Conservation (phyloP, 192 early-diverging fungal species). For the Allomyces arbusculus region DNA sequence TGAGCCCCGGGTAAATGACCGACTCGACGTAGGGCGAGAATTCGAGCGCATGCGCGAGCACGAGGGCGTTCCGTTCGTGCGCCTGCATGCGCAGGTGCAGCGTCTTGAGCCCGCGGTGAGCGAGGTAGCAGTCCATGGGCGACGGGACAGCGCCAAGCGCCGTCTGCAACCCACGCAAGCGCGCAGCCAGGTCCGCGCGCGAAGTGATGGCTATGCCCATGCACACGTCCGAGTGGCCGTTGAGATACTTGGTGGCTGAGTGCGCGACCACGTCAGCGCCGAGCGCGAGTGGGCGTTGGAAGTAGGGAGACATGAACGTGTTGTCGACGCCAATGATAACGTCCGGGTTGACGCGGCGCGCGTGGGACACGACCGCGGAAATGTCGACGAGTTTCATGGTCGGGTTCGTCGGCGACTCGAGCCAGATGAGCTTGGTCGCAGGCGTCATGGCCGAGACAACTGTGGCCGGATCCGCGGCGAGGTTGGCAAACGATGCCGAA, state of each 20-base stretch:
- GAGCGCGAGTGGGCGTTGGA: slow-evolving; percentile 69
- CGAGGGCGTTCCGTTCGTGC: slow-evolving; percentile 67
- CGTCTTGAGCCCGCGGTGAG: slow-evolving; percentile 86
- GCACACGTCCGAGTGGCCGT: slow-evolving; percentile 94
- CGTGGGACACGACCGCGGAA: slow-evolving; percentile 34
- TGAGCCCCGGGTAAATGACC: slow-evolving; percentile 86
- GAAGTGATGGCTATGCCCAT: slow-evolving; percentile 89
- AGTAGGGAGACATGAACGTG: slow-evolving; percentile 72
- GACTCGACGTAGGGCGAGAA: slow-evolving; percentile 43
- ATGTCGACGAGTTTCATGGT: slow-evolving; percentile 67
- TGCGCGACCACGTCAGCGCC: slow-evolving; percentile 94
- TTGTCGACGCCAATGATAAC: slow-evolving; percentile 58
- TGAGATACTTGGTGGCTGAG: slow-evolving; percentile 98
- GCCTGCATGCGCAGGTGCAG: slow-evolving; percentile 87
- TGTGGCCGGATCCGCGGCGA: slow-evolving; percentile 34
- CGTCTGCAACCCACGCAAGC: slow-evolving; percentile 83
- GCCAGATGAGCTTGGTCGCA: slow-evolving; percentile 64
- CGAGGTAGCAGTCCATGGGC: slow-evolving; percentile 89
- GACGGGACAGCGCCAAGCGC: slow-evolving; percentile 83
- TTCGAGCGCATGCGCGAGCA: slow-evolving; percentile 61
- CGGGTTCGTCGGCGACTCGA: slow-evolving; percentile 77
- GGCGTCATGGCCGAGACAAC: slow-evolving; percentile 36
- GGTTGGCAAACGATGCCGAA: slow-evolving; percentile 57
- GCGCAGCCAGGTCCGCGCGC: slow-evolving; percentile 42
- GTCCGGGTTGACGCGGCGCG: slow-evolving; percentile 34